Base-by-base conservation (phyloP, 1,284 basidiomycete species). In the Chondrostereum purpureum region DNA sequence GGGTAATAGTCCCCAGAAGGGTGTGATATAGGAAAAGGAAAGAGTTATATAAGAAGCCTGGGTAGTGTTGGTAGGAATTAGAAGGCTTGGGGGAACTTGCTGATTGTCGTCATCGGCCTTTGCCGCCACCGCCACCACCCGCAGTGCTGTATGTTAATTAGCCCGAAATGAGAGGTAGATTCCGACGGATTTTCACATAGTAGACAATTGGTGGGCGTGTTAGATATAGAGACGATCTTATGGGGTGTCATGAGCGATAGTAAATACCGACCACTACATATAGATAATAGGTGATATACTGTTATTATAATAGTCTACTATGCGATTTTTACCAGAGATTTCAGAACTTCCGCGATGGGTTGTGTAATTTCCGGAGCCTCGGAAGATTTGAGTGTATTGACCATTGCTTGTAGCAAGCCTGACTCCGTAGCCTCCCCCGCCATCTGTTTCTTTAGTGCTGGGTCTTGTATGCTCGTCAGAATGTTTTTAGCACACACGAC, bases 401-500 rank as follows among this genome's bases (percentile, higher is more conserved):
- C 60, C 37, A 85, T 63, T 1, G 75, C 76, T 39, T 61, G 56
- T 10, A 72, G 58, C 20, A 86, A 55, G n/a, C 75, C 74, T 17
- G 70, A 63, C 35, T 69, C 67, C 45, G 69, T 66, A 10, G 72
- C 74, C 52, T 79, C 77, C 27, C 69, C 65, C 4, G 63, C 65
- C 17, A 86, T 57, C 43, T 62, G 58, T 46, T 66, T 65, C 43
- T 65, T 62, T 17, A 61, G 56, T 6, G 58, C 55, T 27, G 58
- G 54, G 49, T 73, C 69, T 18, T 68, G 52, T 16, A 75, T 62
- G 44, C 66, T 71, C 10, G 68, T 55, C 41, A 88, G 63, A 36
- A 91, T 62, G 54, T 89, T 90, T 31, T 70, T 66, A 12, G 83
- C 62, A 55, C 85, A 84, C 20, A 90, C 72, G 1, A 86, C 74